Base-by-base conservation (phyloP, 1,284 basidiomycete species). In the Kalmanozyma brasiliensis region DNA sequence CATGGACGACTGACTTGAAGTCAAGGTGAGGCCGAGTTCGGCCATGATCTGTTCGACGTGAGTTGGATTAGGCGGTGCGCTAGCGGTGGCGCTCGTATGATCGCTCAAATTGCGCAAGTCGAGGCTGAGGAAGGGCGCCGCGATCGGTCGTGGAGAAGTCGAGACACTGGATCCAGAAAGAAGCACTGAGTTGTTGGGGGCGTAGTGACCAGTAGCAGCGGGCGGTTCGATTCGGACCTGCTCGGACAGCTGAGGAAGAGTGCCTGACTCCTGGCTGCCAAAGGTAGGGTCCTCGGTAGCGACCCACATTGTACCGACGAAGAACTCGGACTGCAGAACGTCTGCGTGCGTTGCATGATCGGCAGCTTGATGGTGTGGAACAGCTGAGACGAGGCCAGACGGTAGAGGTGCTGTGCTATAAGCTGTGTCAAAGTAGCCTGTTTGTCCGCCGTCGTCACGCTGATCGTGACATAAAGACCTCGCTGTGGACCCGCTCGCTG, bases 31-130 rank as follows among this genome's bases (percentile, higher is more conserved):
- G 20, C 62, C 62, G 19, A 65, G 62, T 4, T 53, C 55, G 8
- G 56, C 56, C 46, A 65, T 53, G 47, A 65, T 59, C 24, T 55
- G 62, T 23, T 59, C 56, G 8, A 65, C 47, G 22, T 65, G 56
- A 4, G 43, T 47, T 3, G 62, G 43, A 29, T 47, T 55, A 3
- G 51, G 62, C 16, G 62, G 62, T 16, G 44, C 43, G 11, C 22
- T 23, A 26, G 29, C 30, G 22, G 51, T 36, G 16, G 41, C 35
- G 24, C n/a, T n/a, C n/a, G n/a, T n/a, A n/a, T 49, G 45, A 8
- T 59, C 56, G 33, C 51, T 53, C n/a, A 65, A 30, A 11, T 42
- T 52, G 35, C 62, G 51, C 16, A 59, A 43, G 34, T 59, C 46
- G 23, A 59, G 35, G 1, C 46, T 43, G 42, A 65, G 40, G 20